A percentile compares a stretch with the other conserved stretches of the same genome.
These are phyloP conservation scores for Phaffomyces opuntiae DNA, from an alignment of 805 yeast species.

Conservation along the genomic window DNA sequence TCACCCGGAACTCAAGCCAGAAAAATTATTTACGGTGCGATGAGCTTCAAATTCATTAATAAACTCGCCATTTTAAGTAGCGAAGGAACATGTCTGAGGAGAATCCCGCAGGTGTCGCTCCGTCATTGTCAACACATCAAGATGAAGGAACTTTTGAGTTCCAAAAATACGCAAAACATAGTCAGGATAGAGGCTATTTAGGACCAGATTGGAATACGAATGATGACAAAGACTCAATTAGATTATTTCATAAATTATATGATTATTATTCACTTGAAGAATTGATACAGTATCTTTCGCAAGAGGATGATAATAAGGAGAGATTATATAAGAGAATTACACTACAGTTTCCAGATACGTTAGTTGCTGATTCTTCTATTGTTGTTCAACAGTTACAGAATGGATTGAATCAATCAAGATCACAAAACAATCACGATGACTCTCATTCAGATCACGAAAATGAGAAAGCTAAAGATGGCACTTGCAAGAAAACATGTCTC, in stretches of 20 bases:
- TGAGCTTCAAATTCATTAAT: neutral
- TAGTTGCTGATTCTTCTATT: constrained; percentile 72
- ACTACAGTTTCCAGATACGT: constrained; percentile 81
- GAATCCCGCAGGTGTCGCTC: constrained; percentile 38
- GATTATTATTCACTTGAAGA: constrained; percentile 51
- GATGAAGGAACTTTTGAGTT: constrained; percentile 50
- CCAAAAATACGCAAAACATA: constrained; percentile 31
- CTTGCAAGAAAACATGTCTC: constrained; percentile 16
- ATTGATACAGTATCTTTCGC: constrained; percentile 33
- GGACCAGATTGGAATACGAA: constrained; percentile 16
- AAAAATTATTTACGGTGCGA: neutral
- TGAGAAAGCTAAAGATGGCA: constrained; percentile 1
- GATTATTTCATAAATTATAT: constrained; percentile 24
- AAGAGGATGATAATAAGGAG: constrained; percentile 23
- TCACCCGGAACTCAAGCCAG: neutral
- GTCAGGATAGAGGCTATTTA: constrained; percentile 24
- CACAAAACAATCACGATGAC: neutral
- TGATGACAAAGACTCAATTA: constrained; percentile 17
- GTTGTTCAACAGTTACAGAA: constrained; percentile 51
- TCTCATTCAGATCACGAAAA: neutral
- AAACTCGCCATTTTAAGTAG: neutral
- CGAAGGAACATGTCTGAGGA: neutral
- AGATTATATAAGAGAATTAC: constrained; percentile 49
- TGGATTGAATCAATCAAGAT: constrained; percentile 1
- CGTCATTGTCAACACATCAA: constrained; percentile 69